Conservation (phyloP, 352 stramenopile species). For the Globisporangium solare region DNA sequence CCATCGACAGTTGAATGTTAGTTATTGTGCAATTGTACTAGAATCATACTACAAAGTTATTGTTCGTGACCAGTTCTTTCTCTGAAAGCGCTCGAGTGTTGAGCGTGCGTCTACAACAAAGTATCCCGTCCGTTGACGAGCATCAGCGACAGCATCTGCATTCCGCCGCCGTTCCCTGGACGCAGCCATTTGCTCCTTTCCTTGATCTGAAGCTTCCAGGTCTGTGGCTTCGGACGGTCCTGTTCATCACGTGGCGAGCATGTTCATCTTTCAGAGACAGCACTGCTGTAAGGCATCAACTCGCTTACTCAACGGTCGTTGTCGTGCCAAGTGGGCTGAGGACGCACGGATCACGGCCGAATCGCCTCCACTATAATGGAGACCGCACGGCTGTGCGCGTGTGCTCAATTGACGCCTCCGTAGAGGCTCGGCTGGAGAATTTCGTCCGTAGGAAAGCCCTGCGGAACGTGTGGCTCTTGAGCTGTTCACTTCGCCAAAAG, state of each 20-base stretch:
- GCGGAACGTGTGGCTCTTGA: neutral
- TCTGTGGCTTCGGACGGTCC: neutral
- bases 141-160: neutral
- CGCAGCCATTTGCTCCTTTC: neutral
- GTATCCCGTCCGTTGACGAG: neutral
- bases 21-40: no score
- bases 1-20: no score
- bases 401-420: neutral
- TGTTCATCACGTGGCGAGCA: no score
- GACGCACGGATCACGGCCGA: neutral
- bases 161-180: neutral
- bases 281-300: no score
- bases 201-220: neutral
- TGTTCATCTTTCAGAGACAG: no score
- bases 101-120: no score
- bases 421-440: neutral
- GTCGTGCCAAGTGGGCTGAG: neutral
- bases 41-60: no score
- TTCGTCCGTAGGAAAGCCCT: neutral
- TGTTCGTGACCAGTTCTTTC: no score
- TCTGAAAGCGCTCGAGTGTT: no score
- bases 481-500: neutral
- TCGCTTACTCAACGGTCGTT: no score
- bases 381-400: neutral
- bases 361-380: neutral